Evolutionary conservation across 768 basidiomycete species (phyloP).

Genomic region (Symmetrospora coprosmae): DNA sequence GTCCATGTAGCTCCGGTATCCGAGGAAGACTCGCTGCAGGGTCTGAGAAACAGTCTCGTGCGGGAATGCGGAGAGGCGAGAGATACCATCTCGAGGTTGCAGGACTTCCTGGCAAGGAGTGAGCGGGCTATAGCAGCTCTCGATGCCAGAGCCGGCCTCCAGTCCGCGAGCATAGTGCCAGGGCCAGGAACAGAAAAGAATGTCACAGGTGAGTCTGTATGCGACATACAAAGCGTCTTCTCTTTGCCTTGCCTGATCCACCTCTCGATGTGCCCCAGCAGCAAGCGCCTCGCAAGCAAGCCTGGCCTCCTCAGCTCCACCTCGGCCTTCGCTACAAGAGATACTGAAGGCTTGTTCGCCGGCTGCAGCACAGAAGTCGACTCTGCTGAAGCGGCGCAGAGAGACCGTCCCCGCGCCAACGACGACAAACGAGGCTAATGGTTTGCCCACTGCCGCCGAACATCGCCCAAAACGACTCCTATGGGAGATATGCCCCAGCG

Average conservation of each 20-base stretch:
- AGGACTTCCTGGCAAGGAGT: background rate
- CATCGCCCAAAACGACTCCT: conserved; percentile 1
- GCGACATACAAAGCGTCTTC: background rate
- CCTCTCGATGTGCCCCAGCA: background rate
- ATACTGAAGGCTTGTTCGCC: background rate
- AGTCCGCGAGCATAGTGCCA: background rate
- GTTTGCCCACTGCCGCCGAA: background rate
- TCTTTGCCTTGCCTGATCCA: too few species aligned
- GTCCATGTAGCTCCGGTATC: background rate
- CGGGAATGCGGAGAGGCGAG: background rate
- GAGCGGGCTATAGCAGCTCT: background rate
- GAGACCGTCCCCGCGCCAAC: background rate
- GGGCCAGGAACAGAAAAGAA: background rate
- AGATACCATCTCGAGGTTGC: background rate
- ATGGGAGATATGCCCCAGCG: conserved; percentile 13
- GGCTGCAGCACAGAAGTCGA: background rate
- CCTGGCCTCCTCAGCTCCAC: background rate
- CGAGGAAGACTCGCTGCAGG: conserved; percentile 1
- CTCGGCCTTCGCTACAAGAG: background rate
- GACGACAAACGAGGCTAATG: too few species aligned
- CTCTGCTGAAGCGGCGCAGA: background rate
- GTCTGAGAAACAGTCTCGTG: background rate
- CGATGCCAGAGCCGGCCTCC: background rate
- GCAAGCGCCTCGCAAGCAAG: background rate
- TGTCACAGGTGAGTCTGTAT: background rate